A percentile compares a stretch with the other conserved stretches of the same genome.
These are phyloP conservation scores for Citrus mangshanensis DNA, from an alignment of 345 rosid genomes.

Conservation along the genomic window DNA sequence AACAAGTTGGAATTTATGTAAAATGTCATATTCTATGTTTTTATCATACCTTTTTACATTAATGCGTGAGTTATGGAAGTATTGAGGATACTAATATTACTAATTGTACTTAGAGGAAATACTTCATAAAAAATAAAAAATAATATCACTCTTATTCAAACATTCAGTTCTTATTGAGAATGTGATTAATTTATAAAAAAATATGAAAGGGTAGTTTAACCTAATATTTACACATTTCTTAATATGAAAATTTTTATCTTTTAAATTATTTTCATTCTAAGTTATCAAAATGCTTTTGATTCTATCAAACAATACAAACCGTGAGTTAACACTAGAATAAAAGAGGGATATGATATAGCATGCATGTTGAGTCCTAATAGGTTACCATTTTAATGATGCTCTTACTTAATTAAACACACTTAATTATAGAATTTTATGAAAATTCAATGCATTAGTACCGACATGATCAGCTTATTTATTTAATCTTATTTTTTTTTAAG, in stretches of 20 bases:
- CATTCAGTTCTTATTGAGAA: not conserved
- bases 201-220: not conserved
- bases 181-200: not conserved
- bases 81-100: not conserved
- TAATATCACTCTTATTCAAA: not conserved
- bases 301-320: not conserved
- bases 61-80: not conserved
- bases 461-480: too few species aligned
- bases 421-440: too few species aligned
- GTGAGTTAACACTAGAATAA: not conserved
- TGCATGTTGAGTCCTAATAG: too few species aligned
- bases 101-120: not conserved
- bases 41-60: not conserved
- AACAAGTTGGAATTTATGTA: not conserved
- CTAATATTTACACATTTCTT: not conserved
- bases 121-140: not conserved
- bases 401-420: too few species aligned
- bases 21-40: not conserved
- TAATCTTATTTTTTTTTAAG: too few species aligned
- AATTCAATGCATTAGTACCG: too few species aligned
- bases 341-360: too few species aligned
- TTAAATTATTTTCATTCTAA: not conserved
- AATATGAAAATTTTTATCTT: not conserved
- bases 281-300: not conserved
- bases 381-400: too few species aligned